Conservation (phyloP, 2,329 filamentous ascomycete genomes). For the Juglanconis oblonga region DNA sequence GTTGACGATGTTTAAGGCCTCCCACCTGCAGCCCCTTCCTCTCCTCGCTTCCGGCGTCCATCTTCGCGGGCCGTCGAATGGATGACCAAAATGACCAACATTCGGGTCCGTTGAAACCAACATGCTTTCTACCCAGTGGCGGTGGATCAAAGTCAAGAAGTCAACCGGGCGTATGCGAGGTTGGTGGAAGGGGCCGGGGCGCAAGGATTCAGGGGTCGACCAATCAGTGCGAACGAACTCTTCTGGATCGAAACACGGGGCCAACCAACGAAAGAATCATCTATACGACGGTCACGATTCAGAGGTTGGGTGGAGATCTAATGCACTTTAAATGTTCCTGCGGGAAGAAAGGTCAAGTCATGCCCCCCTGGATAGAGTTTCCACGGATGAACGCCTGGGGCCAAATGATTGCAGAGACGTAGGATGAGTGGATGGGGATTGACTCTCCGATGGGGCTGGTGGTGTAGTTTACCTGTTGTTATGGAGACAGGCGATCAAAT, state of each 20-base stretch:
- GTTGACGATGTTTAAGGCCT: too few relatives aligned
- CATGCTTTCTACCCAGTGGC: too few relatives aligned
- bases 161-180: neutral
- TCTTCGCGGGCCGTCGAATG: too few relatives aligned
- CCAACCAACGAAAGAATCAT: neutral
- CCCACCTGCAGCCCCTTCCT: too few relatives aligned
- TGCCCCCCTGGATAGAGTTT: too few relatives aligned
- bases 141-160: neutral
- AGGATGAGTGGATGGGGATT: too few relatives aligned
- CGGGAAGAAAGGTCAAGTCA: neutral
- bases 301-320: neutral
- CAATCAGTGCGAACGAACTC: neutral
- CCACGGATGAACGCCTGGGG: too few relatives aligned
- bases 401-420: too few relatives aligned
- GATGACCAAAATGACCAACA: neutral
- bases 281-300: neutral
- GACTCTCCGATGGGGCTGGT: too few relatives aligned
- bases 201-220: neutral
- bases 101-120: neutral
- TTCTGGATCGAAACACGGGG: neutral
- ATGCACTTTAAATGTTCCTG: neutral
- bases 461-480: too few relatives aligned
- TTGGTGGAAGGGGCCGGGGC: neutral
- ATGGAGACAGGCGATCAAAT: too few relatives aligned
- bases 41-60: too few relatives aligned